Evolutionary conservation across 257 asterid genomes (phyloP), one percentile per base, ranked within the genome.

Genomic region (Solanum pinnatisectum): DNA sequence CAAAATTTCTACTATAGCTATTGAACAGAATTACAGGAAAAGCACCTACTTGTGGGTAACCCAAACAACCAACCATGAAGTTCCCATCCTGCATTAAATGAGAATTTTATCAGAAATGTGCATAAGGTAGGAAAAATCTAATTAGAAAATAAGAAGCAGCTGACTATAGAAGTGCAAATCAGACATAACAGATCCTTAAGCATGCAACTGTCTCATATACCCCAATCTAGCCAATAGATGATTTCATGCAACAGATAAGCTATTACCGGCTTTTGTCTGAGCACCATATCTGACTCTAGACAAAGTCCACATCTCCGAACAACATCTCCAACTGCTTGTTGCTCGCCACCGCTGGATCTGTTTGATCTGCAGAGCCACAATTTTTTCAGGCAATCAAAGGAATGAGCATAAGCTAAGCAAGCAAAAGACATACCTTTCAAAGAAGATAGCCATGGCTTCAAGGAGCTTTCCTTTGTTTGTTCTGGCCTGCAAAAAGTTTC

Each of bases 31-130:
- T n/a, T 33, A 78, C 35, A 37, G 27, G 77, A 87, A 88, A 91
- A 73, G 87, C 85, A 89, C 97, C 86, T 92, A 97, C 99, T 42
- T 91, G 96, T 87, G 99, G 99, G 90, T 46, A 97, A 88, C 98
- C 98, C 94, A 92, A 93, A 95, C 99, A 97, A 44, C 99, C 99
- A 86, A 97, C 98, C 99, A 96, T 97, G 95, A 95, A 97, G 87
- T 94, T 96, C 87, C 99, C 99, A 88, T 97, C 99, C 98, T 96
- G 98, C 95, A 95, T 14, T 59, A 81, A 56, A 82, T 79, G 89
- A 10, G 84, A 74, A 39, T 42, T 59, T 49, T 60, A 73, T 72
- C 84, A 86, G 25, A 86, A 86, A 73, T 4, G 22, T 13, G 44
- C 20, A 1, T 52, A 78, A 35, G 33, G 56, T 71, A 35, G 84